Percentiles rank a stretch among this genome's conserved stretches.
These are phyloP conservation scores for Casuarina equisetifolia DNA, from an alignment of 306 rosid genomes.

Conservation along the genomic window DNA sequence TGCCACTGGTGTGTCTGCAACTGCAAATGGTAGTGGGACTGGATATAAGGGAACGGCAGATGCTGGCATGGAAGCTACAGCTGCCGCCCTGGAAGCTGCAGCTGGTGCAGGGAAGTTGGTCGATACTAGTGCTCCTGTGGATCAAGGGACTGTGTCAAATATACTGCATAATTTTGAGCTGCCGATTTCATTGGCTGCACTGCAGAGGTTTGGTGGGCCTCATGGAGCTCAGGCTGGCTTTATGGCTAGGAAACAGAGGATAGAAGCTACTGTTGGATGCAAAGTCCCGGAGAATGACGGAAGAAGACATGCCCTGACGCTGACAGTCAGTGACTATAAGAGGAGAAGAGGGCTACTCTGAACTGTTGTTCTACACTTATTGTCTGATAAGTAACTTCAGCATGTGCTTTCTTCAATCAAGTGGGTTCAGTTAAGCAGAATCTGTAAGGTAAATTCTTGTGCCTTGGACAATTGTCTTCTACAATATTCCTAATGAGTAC, in stretches of 20 bases:
- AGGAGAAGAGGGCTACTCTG: conserved; percentile 89
- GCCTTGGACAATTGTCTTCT: background rate
- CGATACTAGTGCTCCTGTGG: conserved; percentile 85
- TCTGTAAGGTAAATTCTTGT: background rate
- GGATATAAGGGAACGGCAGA: conserved; percentile 28
- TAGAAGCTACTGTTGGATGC: conserved; percentile 75
- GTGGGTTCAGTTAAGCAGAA: background rate
- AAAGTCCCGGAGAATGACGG: conserved; percentile 77
- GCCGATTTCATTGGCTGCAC: conserved; percentile 77
- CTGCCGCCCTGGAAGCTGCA: conserved; percentile 86
- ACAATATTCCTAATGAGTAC: background rate
- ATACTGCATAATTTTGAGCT: conserved; percentile 77
- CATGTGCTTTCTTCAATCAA: background rate
- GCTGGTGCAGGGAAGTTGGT: conserved; percentile 92
- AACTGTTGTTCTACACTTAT: conserved; percentile 32
- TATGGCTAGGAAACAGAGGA: conserved; percentile 69
- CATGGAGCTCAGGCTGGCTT: conserved; percentile 76
- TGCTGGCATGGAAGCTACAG: conserved; percentile 73
- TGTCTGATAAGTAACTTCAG: conserved; percentile 21
- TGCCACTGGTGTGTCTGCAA: conserved; percentile 29
- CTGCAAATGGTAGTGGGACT: conserved; percentile 31
- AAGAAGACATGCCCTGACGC: conserved; percentile 60
- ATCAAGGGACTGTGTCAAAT: conserved; percentile 77
- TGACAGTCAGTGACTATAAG: conserved; percentile 82
- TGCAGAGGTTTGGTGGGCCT: conserved; percentile 81